Evolutionary conservation across 306 rosid genomes (phyloP), one percentile per base, ranked within the genome.

Genomic region (Myrica gale): DNA sequence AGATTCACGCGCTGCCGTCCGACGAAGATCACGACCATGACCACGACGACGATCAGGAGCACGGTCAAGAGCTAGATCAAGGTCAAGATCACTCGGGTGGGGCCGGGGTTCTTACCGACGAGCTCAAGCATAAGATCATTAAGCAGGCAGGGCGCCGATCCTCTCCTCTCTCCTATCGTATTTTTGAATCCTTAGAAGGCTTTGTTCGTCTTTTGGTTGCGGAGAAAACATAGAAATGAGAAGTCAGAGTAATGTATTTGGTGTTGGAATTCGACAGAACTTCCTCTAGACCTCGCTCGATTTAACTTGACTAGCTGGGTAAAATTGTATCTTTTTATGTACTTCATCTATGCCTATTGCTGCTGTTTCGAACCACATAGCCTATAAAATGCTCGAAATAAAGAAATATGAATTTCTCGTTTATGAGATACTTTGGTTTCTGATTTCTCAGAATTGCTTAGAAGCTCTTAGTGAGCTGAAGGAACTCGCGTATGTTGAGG

Each of bases 121-220:
- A 96, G 87, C 91, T 96, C 69, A 96, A 92, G 79, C 85, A 80
- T 44, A 91, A 80, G 84, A 96, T 90, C 73, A 78, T 89, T 58
- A 87, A 86, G 85, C 99, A 96, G 99, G 99, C 41, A 71, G 78
- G 72, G 16, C 17, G 53, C 71, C 43, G 3, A 46, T 32, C 6
- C 50, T 16, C 15, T 37, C 8, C 47, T 1, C 6, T 55, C 23
- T 63, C 68, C 50, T 39, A 42, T 68, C 5, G 23, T 53, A 13
- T 44, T 26, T 21, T 74, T 44, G 80, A 74, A n/a, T 69, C 74
- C 50, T 65, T 47, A 79, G 0, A 15, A 52, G 77, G 23, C 45
- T 69, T 39, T 46, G 73, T 57, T 7, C 17, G 15, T 20, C 63
- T 56, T 9, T 13, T 54, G 68, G 46, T 54, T 58, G 46, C 37